phyloP scores from a whole-genome alignment of 2,329 filamentous ascomycete species.

The Ceratocystis variospora region DNA sequence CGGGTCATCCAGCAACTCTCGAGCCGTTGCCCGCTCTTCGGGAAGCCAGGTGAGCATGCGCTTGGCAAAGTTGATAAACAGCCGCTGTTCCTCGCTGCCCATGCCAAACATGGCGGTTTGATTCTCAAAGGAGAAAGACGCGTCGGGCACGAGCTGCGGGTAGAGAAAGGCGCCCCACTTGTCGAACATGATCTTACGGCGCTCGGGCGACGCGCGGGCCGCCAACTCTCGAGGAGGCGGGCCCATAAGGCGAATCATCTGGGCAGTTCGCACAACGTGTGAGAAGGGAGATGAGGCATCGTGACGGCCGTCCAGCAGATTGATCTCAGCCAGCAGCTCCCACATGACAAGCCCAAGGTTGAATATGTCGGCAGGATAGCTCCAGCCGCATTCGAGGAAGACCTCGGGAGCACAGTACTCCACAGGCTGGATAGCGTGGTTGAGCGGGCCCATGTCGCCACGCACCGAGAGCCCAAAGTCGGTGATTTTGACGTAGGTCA shows the following conservation, averaged over 20 bases:
- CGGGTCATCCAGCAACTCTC: slow-evolving; percentile 25
- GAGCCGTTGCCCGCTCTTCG: slow-evolving; percentile 24
- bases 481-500: slow-evolving; percentile 21
- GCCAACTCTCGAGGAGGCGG: slow-evolving; percentile 23
- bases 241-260: slow-evolving; percentile 25
- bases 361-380: slow-evolving; percentile 25
- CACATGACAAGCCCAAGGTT: slow-evolving; percentile 25
- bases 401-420: slow-evolving; percentile 26
- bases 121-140: slow-evolving; percentile 15
- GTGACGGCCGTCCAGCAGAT: slow-evolving; percentile 21
- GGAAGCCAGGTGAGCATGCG: slow-evolving; percentile 26
- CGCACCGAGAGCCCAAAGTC: slow-evolving; percentile 24
- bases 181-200: slow-evolving; percentile 17
- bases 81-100: slow-evolving; percentile 21
- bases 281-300: slow-evolving; percentile 21
- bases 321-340: slow-evolving; percentile 25
- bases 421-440: slow-evolving; percentile 24
- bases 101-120: slow-evolving; percentile 16
- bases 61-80: slow-evolving; percentile 24
- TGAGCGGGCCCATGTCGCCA: slow-evolving; percentile 21
- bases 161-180: slow-evolving; percentile 14
- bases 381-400: slow-evolving; percentile 25
- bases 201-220: slow-evolving; percentile 19
- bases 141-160: slow-evolving; percentile 15
- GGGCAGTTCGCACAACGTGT: slow-evolving; percentile 23